Evolutionary conservation across 2,329 filamentous ascomycete species (phyloP).

Genomic region (Cryoendolithus antarcticus): DNA sequence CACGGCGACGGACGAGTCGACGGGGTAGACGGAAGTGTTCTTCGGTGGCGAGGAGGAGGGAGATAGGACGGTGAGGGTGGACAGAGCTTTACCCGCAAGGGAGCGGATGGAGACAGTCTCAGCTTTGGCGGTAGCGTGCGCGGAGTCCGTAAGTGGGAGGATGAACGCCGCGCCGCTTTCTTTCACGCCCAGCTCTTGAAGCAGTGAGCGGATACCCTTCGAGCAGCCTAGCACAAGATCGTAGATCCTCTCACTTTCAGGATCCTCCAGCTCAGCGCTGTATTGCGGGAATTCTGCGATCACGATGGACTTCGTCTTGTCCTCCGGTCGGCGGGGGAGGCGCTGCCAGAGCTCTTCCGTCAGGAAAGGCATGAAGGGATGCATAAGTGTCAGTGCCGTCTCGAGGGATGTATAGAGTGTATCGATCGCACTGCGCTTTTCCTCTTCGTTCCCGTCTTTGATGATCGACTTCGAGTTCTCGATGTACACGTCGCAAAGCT

Average conservation of each 20-base stretch:
- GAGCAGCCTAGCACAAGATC: slow-evolving; percentile 65
- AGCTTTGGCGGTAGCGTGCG: slow-evolving; percentile 51
- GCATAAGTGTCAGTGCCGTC: slow-evolving; percentile 59
- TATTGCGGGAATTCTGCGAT: slow-evolving; percentile 59
- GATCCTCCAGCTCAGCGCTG: slow-evolving; percentile 50
- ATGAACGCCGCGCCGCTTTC: slow-evolving; percentile 54
- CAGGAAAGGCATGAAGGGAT: slow-evolving; percentile 73
- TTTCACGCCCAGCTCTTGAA: slow-evolving; percentile 63
- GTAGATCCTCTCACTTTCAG: slow-evolving; percentile 58
- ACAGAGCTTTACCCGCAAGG: slow-evolving; percentile 61
- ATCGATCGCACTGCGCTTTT: slow-evolving; percentile 62
- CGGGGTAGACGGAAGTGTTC: slow-evolving; percentile 70
- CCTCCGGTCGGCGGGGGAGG: slow-evolving; percentile 57
- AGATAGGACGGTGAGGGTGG: slow-evolving; percentile 52
- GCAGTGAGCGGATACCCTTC: slow-evolving; percentile 59
- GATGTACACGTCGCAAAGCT: slow-evolving; percentile 73
- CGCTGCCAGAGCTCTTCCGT: slow-evolving; percentile 79
- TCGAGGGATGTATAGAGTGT: slow-evolving; percentile 74
- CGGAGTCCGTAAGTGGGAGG: slow-evolving; percentile 54
- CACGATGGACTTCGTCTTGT: slow-evolving; percentile 61
- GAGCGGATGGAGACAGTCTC: slow-evolving; percentile 66
- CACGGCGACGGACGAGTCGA: slow-evolving; percentile 62
- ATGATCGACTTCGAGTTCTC: slow-evolving; percentile 80
- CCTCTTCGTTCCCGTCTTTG: slow-evolving; percentile 58
- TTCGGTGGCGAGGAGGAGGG: slow-evolving; percentile 49